phyloP scores from a whole-genome alignment of 139 green algal genomes.

The Haematococcus lacustris region DNA sequence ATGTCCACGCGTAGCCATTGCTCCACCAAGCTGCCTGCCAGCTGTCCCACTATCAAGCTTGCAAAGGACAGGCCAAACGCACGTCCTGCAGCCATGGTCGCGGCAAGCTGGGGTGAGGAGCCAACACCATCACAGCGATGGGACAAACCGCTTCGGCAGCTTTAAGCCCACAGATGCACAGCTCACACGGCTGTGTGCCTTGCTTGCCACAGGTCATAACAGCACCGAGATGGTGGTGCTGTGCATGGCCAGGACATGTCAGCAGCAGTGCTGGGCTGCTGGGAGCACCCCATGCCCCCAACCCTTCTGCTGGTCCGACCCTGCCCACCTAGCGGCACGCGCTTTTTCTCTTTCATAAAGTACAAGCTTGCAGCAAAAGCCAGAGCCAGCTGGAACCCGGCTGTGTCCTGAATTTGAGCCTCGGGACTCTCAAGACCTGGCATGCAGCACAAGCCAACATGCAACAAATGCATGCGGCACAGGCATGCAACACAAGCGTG shows the following conservation, averaged over 20 bases:
- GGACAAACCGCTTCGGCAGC: no score
- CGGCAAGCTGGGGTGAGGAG: not conserved
- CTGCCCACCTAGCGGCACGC: slow-evolving; percentile 41
- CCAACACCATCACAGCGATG: no score
- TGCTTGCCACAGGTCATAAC: no score
- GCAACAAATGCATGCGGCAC: no score
- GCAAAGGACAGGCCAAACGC: slow-evolving; percentile 45
- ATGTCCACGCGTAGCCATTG: slow-evolving; percentile 82
- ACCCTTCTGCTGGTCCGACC: no score
- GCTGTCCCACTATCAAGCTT: slow-evolving; percentile 51
- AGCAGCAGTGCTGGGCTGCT: no score
- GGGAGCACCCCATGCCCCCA: no score
- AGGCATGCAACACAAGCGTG: no score
- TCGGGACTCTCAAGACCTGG: slow-evolving; percentile 45
- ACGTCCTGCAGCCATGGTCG: slow-evolving; percentile 31
- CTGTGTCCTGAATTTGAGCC: slow-evolving; percentile 49
- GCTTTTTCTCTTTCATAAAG: slow-evolving; percentile 68
- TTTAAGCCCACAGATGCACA: no score
- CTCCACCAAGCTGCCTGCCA: slow-evolving; percentile 64
- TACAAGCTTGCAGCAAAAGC: slow-evolving; percentile 65
- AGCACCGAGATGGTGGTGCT: no score
- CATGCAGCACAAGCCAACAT: slow-evolving; percentile 41
- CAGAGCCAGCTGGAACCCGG: slow-evolving; percentile 55
- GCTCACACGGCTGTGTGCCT: no score
- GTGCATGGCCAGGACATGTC: no score